Conservation (phyloP, 495 filamentous ascomycete genomes). For the Penicillium cosmopolitanum region DNA sequence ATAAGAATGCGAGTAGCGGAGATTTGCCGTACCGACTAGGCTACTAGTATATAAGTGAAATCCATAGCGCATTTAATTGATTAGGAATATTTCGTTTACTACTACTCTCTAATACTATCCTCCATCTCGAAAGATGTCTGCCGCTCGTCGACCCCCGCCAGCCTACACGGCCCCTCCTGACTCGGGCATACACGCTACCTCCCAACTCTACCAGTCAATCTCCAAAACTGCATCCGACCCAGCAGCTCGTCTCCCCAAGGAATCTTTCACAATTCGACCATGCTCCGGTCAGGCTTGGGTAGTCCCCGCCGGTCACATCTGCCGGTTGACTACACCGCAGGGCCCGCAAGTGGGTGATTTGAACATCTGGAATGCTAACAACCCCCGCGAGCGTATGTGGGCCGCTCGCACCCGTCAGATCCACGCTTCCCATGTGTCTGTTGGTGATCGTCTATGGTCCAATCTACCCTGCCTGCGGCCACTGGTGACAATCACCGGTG, state of each 20-base stretch:
- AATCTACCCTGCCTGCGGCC: constrained; percentile 77
- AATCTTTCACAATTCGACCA: constrained; percentile 46
- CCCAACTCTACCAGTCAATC: constrained; percentile 44
- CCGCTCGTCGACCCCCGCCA: constrained; percentile 42
- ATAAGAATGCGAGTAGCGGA: constrained; percentile 10
- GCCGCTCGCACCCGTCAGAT: constrained; percentile 77
- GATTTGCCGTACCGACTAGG: neutral
- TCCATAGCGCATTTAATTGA: no score
- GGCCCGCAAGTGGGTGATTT: constrained; percentile 82
- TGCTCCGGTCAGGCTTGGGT: constrained; percentile 67
- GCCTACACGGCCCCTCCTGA: constrained; percentile 45
- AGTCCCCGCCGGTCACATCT: constrained; percentile 63
- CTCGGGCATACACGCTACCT: constrained; percentile 42
- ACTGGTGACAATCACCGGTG: constrained; percentile 69
- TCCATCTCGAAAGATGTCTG: constrained; percentile 27
- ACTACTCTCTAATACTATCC: neutral
- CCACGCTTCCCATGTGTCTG: constrained; percentile 70
- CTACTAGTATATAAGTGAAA: neutral
- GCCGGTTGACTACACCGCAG: constrained; percentile 71
- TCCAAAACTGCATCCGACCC: constrained; percentile 39
- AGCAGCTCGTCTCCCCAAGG: constrained; percentile 35
- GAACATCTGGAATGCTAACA: constrained; percentile 77
- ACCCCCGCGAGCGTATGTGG: constrained; percentile 81
- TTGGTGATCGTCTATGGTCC: constrained; percentile 74
- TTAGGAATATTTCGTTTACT: neutral